Percentiles rank a stretch among this genome's conserved stretches.
phyloP scores from a whole-genome alignment of 2,329 filamentous ascomycete genomes.

The Colletotrichum filicis region DNA sequence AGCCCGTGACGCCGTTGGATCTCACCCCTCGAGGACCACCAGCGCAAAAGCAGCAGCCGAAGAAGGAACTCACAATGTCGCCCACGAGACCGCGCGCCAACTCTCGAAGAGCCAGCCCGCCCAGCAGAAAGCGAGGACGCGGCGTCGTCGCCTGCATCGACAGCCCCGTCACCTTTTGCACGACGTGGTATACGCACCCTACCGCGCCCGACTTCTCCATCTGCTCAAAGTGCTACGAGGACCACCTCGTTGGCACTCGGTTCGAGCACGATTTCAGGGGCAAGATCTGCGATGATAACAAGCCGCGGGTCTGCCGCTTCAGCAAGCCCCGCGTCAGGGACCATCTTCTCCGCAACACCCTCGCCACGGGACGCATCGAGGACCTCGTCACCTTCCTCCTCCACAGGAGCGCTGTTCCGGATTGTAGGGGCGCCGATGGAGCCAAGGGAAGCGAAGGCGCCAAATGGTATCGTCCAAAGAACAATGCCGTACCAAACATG shows the following conservation, averaged over 20 bases:
- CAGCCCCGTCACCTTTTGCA: constrained; percentile 40
- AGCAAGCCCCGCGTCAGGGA: constrained; percentile 45
- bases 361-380: constrained; percentile 41
- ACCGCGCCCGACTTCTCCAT: constrained; percentile 45
- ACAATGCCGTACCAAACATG: constrained; percentile 44
- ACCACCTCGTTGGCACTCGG: constrained; percentile 45
- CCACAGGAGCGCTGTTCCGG: constrained; percentile 38
- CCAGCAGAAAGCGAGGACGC: constrained; percentile 22
- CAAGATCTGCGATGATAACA: constrained; percentile 37
- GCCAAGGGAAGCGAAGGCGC: constrained; percentile 39
- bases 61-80: constrained; percentile 5
- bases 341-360: constrained; percentile 43
- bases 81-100: constrained; percentile 24
- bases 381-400: constrained; percentile 44
- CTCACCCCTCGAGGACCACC: constrained; percentile 13
- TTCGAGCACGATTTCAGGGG: constrained; percentile 43
- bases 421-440: constrained; percentile 43
- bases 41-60: background rate
- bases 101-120: constrained; percentile 22
- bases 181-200: constrained; percentile 51
- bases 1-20: constrained; percentile 9
- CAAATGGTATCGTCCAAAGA: constrained; percentile 45
- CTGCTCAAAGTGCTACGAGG: constrained; percentile 52
- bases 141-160: constrained; percentile 43
- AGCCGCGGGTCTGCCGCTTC: constrained; percentile 49